Evolutionary conservation across 2,329 filamentous ascomycete species (phyloP).

Genomic region (Aureobasidium leucospermi): DNA sequence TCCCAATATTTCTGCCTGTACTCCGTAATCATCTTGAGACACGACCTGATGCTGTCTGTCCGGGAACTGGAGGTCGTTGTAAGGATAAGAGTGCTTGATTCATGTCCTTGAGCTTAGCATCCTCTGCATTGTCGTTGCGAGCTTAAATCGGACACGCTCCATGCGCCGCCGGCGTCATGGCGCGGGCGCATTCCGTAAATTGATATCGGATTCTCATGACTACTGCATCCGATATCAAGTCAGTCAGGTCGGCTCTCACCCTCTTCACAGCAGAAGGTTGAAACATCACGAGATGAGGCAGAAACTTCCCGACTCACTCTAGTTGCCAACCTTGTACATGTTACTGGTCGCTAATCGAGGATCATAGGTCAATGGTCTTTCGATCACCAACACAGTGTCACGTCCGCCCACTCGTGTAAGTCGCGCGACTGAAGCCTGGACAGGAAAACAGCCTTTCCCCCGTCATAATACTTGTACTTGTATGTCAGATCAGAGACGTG

Average conservation of each 20-base stretch:
- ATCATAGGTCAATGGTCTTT: not conserved
- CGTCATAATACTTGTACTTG: not conserved
- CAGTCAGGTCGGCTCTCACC: not conserved
- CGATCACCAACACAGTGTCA: not conserved
- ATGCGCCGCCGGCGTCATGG: constrained; percentile 1
- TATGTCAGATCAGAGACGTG: not conserved
- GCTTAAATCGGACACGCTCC: not conserved
- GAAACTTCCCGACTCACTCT: no score
- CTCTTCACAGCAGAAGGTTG: not conserved
- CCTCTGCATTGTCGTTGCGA: not conserved
- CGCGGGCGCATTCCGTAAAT: not conserved
- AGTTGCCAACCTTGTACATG: no score
- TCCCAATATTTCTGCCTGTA: no score
- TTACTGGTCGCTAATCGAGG: not conserved
- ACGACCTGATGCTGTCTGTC: not conserved
- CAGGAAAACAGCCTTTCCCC: no score
- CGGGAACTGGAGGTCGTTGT: not conserved
- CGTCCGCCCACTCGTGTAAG: not conserved
- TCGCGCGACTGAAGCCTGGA: not conserved
- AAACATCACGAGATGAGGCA: not conserved
- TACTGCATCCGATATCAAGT: not conserved
- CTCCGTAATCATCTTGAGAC: not conserved
- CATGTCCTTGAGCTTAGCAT: not conserved
- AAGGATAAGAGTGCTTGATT: not conserved
- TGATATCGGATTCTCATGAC: not conserved